Conservation (phyloP, 331 rosid genomes). For the Spiraea crenata region DNA sequence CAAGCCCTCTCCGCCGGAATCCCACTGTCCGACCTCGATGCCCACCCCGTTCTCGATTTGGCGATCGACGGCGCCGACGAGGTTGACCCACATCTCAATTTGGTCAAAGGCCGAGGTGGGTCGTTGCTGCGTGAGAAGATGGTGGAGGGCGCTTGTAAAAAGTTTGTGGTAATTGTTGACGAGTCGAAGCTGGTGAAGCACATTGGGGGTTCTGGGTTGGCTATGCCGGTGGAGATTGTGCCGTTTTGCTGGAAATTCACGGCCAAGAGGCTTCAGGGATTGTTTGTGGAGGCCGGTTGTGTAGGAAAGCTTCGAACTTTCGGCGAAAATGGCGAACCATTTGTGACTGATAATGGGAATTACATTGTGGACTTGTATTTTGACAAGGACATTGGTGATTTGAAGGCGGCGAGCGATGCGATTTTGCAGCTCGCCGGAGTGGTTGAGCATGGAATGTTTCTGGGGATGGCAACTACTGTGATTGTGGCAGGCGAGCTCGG, state of each 20-base stretch:
- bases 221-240: constrained; percentile 87
- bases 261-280: constrained; percentile 42
- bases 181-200: constrained; percentile 66
- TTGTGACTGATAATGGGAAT: constrained; percentile 73
- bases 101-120: constrained; percentile 96
- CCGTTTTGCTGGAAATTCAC: constrained; percentile 77
- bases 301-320: constrained; percentile 60
- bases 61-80: constrained; percentile 91
- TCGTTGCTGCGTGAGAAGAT: constrained; percentile 80
- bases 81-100: constrained; percentile 69
- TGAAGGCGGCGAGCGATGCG: constrained; percentile 64
- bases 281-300: constrained; percentile 61
- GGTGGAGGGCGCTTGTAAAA: constrained; percentile 76
- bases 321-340: constrained; percentile 43
- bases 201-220: constrained; percentile 75
- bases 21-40: constrained; percentile 70
- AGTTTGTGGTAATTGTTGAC: constrained; percentile 73
- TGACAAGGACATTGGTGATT: constrained; percentile 65
- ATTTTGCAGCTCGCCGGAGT: constrained; percentile 79
- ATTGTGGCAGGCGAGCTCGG: constrained; percentile 92
- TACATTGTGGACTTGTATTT: constrained; percentile 74
- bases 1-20: constrained; percentile 72
- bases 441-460: constrained; percentile 93
- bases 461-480: constrained; percentile 84
- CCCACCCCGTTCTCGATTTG: constrained; percentile 67